Evolutionary conservation across 2,329 filamentous ascomycete species (phyloP), one percentile per base, ranked within the genome.

Genomic region (Akanthomyces dipterigenus): DNA sequence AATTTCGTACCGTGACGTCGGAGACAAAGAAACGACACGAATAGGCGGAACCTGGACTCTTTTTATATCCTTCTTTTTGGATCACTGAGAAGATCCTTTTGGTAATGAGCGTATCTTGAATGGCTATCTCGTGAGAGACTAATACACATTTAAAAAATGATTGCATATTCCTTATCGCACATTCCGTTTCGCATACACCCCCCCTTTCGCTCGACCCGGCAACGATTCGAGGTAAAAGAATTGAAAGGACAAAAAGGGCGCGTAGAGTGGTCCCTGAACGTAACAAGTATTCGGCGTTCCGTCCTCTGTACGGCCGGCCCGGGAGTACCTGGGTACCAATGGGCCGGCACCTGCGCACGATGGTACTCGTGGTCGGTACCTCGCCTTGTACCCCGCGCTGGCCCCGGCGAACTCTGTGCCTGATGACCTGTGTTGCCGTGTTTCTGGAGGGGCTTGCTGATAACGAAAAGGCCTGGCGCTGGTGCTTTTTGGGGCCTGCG

Each of bases 271-370:
- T 9, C 22, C 43, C 43, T 12, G n/a, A 24, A 46, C 5, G 43
- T 24, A 46, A 46, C 20, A 46, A 46, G 7, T 11, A 14, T 11
- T 24, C 12, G 12, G 40, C 40, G 40, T 8, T 34, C 18, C 49
- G 36, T 36, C 18, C 46, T 59, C 31, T 55, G 18, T 61, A 61
- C 59, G 28, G 40, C 18, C 31, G 49, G 22, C 18, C 16, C 20
- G 34, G 26, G 46, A 54, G 59, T 61, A 61, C 51, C 59, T 43
- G 42, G 50, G 59, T 61, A 61, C 59, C 59, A 51, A 61, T 61
- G 59, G 43, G 49, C 59, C 59, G 49, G 51, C 34, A 16, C 18
- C 22, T 6, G 51, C 50, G 50, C 34, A 31, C 5, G 42, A 12
- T 22, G 34, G 59, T 61, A 61, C 59, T 34, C 50, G 20, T 22